Conservation (phyloP, 2,329 filamentous ascomycete species). For the Chaetomium olivaceum region DNA sequence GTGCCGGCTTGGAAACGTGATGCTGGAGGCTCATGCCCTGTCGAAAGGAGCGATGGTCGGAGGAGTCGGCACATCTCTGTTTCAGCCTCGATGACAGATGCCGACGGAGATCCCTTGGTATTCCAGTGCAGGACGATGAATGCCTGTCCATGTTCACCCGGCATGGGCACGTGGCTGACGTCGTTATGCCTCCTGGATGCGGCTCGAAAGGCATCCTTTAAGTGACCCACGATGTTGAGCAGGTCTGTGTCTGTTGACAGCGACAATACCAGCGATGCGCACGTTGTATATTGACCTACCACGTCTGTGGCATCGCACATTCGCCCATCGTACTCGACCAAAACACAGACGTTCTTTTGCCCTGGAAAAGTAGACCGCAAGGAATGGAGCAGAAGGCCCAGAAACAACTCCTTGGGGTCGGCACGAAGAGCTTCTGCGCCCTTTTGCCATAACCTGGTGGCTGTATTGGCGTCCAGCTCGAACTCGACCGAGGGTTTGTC, state of each 20-base stretch:
- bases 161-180: neutral
- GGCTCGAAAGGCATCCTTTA: constrained; percentile 4
- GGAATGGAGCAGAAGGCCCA: constrained; percentile 1
- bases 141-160: constrained; percentile 1
- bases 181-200: neutral
- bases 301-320: neutral
- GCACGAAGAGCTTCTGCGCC: neutral
- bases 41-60: neutral
- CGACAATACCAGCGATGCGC: neutral
- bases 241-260: neutral
- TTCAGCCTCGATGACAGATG: constrained; percentile 1
- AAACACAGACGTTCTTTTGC: constrained; percentile 1
- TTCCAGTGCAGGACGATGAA: constrained; percentile 4
- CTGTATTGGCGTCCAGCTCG: constrained; percentile 1
- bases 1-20: neutral
- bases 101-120: constrained; percentile 2
- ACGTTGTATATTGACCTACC: constrained; percentile 1
- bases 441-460: neutral
- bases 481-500: constrained; percentile 1
- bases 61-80: constrained; percentile 3
- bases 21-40: constrained; percentile 1
- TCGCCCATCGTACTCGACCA: constrained; percentile 1
- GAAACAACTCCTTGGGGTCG: constrained; percentile 1
- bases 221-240: neutral
- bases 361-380: neutral